Percentiles rank a stretch among this genome's conserved stretches.
These are phyloP conservation scores for Cucumis variabilis DNA, from an alignment of 331 rosid species.

Conservation along the genomic window DNA sequence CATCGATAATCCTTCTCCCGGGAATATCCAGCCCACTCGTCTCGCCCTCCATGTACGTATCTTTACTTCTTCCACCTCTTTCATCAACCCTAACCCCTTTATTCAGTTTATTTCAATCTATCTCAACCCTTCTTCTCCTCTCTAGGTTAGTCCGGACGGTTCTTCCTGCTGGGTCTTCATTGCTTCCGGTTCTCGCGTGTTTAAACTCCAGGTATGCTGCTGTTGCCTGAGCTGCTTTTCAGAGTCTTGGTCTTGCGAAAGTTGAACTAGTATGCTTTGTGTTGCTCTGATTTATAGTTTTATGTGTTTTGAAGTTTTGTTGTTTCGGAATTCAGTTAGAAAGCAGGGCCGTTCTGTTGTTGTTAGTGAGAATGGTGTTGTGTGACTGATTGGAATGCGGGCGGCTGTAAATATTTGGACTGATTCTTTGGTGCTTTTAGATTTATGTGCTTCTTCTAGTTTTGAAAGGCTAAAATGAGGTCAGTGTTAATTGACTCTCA, in stretches of 20 bases:
- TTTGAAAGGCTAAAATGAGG: not conserved
- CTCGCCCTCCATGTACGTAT: constrained; percentile 74
- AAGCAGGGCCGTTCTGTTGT: not conserved
- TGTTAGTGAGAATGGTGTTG: not conserved
- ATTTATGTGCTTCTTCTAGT: not conserved
- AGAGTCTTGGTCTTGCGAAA: not conserved
- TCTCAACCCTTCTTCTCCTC: not conserved
- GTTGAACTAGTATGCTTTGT: not conserved
- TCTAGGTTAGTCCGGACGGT: constrained; percentile 54
- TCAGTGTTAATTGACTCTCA: not conserved
- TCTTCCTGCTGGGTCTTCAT: constrained; percentile 63
- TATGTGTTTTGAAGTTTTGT: not conserved
- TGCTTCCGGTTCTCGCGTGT: constrained; percentile 79
- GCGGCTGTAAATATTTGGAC: not conserved
- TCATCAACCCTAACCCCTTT: constrained; percentile 23
- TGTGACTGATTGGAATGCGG: not conserved
- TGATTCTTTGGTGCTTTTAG: not conserved
- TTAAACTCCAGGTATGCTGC: constrained; percentile 62
- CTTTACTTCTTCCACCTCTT: not conserved
- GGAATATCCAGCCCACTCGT: constrained; percentile 81
- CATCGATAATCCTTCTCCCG: constrained; percentile 76
- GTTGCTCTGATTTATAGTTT: not conserved
- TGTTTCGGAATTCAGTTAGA: not conserved
- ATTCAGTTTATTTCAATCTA: not conserved
- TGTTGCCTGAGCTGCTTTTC: not conserved